These are phyloP conservation scores for Halenospora varia DNA, from an alignment of 495 filamentous ascomycete genomes.

Conservation along the genomic window DNA sequence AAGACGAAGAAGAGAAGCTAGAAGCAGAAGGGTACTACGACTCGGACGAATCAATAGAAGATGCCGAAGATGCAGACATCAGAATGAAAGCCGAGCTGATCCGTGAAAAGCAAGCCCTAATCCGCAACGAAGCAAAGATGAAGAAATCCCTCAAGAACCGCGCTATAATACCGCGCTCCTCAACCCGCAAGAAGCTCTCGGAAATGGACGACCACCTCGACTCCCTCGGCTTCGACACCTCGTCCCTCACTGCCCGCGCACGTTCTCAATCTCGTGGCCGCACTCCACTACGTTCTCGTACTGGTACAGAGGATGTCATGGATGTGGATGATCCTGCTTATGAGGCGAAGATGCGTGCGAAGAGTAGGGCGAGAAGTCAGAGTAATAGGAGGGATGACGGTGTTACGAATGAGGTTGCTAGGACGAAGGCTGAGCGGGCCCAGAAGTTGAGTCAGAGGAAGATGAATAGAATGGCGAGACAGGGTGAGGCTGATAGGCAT, in stretches of 20 bases:
- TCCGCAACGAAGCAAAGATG: conserved; percentile 88
- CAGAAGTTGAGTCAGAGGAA: conserved; percentile 89
- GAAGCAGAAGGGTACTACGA: conserved; percentile 69
- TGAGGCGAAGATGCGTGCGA: conserved; percentile 62
- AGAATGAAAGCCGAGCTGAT: conserved; percentile 91
- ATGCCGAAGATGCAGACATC: conserved; percentile 80
- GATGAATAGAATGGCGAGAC: conserved; percentile 96
- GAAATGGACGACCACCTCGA: conserved; percentile 82
- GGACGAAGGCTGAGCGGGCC: conserved; percentile 77
- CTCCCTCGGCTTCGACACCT: conserved; percentile 78
- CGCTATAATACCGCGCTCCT: conserved; percentile 79
- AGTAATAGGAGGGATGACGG: conserved; percentile 85
- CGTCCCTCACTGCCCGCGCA: conserved; percentile 65
- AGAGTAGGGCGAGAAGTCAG: conserved; percentile 75
- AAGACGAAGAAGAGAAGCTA: conserved; percentile 90
- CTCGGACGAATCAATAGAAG: conserved; percentile 58
- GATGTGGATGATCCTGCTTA: conserved; percentile 70
- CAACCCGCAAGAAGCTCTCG: conserved; percentile 69
- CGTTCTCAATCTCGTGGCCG: conserved; percentile 66
- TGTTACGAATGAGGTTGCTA: conserved; percentile 52
- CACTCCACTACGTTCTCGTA: conserved; percentile 42
- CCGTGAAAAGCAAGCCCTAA: conserved; percentile 81
- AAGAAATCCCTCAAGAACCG: conserved; percentile 95
- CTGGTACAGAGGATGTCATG: conserved; percentile 63
- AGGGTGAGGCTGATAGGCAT: conserved; percentile 95